Base-by-base conservation (phyloP, 73 alveolate species). In the Paramecium tetraurelia region DNA sequence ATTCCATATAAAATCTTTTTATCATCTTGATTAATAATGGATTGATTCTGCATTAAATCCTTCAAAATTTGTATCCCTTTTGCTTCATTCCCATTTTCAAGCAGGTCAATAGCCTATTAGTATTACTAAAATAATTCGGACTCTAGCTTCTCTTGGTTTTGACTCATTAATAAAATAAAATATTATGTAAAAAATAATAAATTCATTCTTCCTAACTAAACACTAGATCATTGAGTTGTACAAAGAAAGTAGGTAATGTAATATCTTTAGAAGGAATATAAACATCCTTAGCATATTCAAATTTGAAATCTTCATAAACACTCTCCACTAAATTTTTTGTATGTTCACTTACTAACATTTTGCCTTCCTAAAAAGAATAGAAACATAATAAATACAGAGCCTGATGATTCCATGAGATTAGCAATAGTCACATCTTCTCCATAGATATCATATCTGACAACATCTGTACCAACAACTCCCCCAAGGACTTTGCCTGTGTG, bases 381-480 rank as follows among this genome's bases (percentile, higher is more conserved):
- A 6, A 63, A 3, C 14, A 16, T 36, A 2, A 20, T 72, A 72
- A 16, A 29, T 72, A 72, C 86, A 29, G 86, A 35, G 20, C 86
- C 86, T 27, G 84, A 63, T 27, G 84, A 63, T 33, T 63, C 84
- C 84, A 63, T 63, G 1, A 63, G 46, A 27, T 63, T 63, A 33
- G 84, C 84, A 63, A 63, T 63, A 27, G 86, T 72, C 11, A 92
- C 95, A 92, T 92, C 93, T 29, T 86, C 85, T 12, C 95, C 95
- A 85, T 84, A 92, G 24, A 92, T 87, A 63, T 92, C 95, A 40
- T 92, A 92, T 58, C 95, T 59, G 10, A 92, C 93, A 35, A 92
- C 83, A 86, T 92, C 92, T 31, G 95, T 85, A 58, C 95, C 95
- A 36, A 87, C 86, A 18, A 92, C 84, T 35, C 95, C 95, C 14